Conservation (phyloP, 352 stramenopile species). For the Pythium chondricola region DNA sequence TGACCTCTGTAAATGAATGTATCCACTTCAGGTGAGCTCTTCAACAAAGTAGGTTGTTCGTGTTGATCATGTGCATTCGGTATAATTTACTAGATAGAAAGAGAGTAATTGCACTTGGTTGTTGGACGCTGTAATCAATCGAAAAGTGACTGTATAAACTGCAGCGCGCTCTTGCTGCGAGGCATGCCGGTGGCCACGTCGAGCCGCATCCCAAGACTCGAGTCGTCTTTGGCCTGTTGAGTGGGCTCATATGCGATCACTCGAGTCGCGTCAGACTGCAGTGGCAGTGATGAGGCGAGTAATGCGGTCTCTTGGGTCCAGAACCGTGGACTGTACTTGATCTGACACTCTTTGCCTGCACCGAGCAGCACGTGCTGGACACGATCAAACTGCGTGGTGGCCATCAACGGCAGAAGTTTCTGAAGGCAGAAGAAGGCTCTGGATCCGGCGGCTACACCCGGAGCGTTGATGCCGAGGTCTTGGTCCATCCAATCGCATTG, state of each 20-base stretch:
- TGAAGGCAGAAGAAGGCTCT: slow-evolving; percentile 63
- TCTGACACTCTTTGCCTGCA: slow-evolving; percentile 42
- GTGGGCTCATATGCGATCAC: too few relatives aligned
- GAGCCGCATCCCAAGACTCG: too few relatives aligned
- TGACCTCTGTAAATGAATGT: not conserved
- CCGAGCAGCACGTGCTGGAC: slow-evolving; percentile 57
- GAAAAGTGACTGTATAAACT: slow-evolving; percentile 20
- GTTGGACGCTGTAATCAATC: not conserved
- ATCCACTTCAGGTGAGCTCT: too few relatives aligned
- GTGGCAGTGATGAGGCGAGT: too few relatives aligned
- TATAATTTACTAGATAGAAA: not conserved
- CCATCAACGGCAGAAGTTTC: slow-evolving; percentile 52
- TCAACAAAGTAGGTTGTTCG: too few relatives aligned
- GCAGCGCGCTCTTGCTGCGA: slow-evolving; percentile 14
- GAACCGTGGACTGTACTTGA: slow-evolving; percentile 46
- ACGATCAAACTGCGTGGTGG: slow-evolving; percentile 39
- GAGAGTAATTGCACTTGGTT: not conserved
- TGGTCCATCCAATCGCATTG: slow-evolving; percentile 51
- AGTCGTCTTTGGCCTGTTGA: not conserved
- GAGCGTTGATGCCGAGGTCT: slow-evolving; percentile 14
- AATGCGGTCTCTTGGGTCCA: slow-evolving; percentile 49
- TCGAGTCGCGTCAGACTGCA: too few relatives aligned
- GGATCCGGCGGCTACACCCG: slow-evolving; percentile 18
- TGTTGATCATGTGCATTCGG: too few relatives aligned
- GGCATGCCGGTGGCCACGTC: slow-evolving; percentile 7